These are phyloP conservation scores for Phanerodontia chrysosporium DNA, from an alignment of 768 basidiomycete species.

Conservation along the genomic window DNA sequence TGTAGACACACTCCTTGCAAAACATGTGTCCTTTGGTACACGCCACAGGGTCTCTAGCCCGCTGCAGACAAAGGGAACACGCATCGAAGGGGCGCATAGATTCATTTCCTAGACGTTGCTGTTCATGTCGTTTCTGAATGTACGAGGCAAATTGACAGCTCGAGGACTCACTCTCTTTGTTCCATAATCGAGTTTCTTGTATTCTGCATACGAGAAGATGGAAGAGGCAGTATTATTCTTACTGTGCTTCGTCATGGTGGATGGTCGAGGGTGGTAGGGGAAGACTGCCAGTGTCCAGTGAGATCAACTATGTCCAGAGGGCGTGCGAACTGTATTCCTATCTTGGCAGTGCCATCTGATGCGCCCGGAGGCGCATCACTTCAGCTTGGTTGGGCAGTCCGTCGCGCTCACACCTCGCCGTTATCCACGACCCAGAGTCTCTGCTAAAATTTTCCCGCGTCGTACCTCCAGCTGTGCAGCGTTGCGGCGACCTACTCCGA, in stretches of 20 bases:
- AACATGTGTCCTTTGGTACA: conserved; percentile 88
- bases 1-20: conserved; percentile 92
- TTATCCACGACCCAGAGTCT: too few species aligned
- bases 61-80: conserved; percentile 83
- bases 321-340: neutral
- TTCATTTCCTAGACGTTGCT: conserved; percentile 85
- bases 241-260: conserved; percentile 78
- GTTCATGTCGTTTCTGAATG: conserved; percentile 6
- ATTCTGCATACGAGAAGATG: conserved; percentile 86
- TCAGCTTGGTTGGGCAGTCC: neutral
- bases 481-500: neutral
- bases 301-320: neutral
- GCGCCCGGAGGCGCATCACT: too few species aligned
- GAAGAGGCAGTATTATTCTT: conserved; percentile 89
- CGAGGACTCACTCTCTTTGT: conserved; percentile 58
- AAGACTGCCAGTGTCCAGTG: neutral
- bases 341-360: neutral
- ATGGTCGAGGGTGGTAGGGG: neutral
- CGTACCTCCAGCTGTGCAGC: too few species aligned
- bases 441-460: too few species aligned
- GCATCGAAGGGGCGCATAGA: conserved; percentile 91
- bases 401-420: neutral
- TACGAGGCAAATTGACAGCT: neutral
- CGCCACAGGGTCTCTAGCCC: conserved; percentile 77
- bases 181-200: conserved; percentile 82